These are phyloP conservation scores for Verticillium tricorpus DNA, from an alignment of 2,329 filamentous ascomycete species.

Conservation along the genomic window DNA sequence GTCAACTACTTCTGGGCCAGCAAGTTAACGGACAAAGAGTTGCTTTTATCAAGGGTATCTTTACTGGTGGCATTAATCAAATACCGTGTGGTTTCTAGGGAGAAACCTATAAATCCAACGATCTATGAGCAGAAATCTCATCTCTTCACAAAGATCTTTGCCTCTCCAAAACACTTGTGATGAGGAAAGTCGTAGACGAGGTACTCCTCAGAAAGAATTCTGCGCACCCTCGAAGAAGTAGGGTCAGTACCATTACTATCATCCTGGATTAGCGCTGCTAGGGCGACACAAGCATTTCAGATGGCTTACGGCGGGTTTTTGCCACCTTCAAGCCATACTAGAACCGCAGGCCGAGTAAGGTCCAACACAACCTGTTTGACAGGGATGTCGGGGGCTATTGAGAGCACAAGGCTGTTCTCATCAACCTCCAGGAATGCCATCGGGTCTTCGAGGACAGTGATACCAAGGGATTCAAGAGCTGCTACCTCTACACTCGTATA, in stretches of 20 bases:
- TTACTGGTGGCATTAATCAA: too few relatives aligned
- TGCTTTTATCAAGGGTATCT: too few relatives aligned
- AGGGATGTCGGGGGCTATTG: not conserved
- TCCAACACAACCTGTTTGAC: not conserved
- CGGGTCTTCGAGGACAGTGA: not conserved
- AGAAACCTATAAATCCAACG: too few relatives aligned
- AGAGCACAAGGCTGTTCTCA: not conserved
- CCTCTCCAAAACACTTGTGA: fast-evolving
- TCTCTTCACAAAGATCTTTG: not conserved
- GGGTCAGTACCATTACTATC: not conserved
- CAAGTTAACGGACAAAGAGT: too few relatives aligned
- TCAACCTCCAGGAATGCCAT: not conserved
- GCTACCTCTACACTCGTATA: not conserved
- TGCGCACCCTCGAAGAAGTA: not conserved
- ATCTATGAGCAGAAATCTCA: too few relatives aligned
- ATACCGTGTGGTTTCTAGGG: too few relatives aligned
- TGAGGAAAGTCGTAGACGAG: not conserved
- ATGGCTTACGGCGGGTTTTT: not conserved
- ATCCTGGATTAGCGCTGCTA: not conserved
- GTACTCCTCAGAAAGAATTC: not conserved
- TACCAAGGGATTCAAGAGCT: not conserved
- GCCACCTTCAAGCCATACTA: not conserved
- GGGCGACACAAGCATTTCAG: not conserved
- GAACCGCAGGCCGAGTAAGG: not conserved
- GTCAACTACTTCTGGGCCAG: too few relatives aligned